These are phyloP conservation scores for Monosporascus sp. DNA, from an alignment of 2,329 filamentous ascomycete species.

Conservation along the genomic window DNA sequence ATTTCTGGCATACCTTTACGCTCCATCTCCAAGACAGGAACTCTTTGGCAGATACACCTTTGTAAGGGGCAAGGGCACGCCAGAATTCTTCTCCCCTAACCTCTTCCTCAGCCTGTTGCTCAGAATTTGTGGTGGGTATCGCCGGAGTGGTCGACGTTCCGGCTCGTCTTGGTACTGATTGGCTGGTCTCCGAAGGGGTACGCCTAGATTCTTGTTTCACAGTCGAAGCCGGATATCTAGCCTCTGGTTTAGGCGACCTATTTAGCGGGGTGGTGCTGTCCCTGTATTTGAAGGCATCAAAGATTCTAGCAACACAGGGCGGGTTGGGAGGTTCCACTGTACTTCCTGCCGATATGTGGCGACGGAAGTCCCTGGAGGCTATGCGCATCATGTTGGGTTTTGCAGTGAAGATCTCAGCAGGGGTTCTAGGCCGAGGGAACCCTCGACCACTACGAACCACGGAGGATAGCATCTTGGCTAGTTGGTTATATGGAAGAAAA, in stretches of 20 bases:
- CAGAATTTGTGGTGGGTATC: not conserved
- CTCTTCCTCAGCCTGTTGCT: not conserved
- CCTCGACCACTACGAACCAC: not conserved
- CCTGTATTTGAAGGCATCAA: not conserved
- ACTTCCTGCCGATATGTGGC: not conserved
- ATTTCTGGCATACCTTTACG: slow-evolving; percentile 9
- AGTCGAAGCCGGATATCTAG: no score
- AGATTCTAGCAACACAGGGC: not conserved
- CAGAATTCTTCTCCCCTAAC: slow-evolving; percentile 8
- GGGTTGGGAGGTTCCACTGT: not conserved
- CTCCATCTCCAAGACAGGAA: slow-evolving; percentile 20
- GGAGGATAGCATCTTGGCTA: not conserved
- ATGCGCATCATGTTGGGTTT: not conserved
- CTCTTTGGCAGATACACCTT: slow-evolving; percentile 7
- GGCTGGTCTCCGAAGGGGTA: not conserved
- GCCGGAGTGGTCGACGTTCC: not conserved
- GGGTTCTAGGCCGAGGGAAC: not conserved
- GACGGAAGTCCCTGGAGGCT: not conserved
- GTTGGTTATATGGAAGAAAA: not conserved
- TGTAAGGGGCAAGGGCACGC: slow-evolving; percentile 13
- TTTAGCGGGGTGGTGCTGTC: no score
- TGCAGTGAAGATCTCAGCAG: not conserved
- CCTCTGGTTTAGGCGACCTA: no score
- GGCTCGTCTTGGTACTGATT: not conserved
- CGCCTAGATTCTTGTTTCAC: not conserved